Evolutionary conservation across 2,329 filamentous ascomycete genomes (phyloP).

Genomic region (Bipolaris victoriae): DNA sequence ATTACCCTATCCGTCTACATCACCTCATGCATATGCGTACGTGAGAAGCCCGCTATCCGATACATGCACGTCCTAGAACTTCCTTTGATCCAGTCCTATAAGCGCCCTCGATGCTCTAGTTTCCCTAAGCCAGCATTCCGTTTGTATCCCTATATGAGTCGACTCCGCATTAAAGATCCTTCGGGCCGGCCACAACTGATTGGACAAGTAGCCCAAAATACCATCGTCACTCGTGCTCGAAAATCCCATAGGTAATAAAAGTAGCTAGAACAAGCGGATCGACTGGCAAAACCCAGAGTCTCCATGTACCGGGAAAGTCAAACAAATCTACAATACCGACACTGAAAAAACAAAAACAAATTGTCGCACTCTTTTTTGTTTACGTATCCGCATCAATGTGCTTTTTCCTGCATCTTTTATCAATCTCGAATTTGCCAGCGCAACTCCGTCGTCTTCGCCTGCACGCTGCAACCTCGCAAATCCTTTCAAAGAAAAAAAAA

Average conservation of each 20-base stretch:
- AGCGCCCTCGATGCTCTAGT: background rate
- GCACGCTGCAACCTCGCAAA: background rate
- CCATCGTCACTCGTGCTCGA: background rate
- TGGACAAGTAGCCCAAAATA: background rate
- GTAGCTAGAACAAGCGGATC: background rate
- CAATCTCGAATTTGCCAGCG: too few species aligned
- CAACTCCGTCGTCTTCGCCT: background rate
- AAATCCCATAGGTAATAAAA: background rate
- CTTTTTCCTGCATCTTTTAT: background rate
- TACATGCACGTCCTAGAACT: background rate
- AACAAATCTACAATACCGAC: background rate
- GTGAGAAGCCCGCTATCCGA: background rate
- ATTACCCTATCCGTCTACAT: background rate
- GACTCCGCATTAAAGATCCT: conserved; percentile 9
- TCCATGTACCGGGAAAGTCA: background rate
- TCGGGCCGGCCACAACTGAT: conserved; percentile 5
- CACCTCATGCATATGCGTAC: background rate
- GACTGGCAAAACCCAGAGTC: background rate
- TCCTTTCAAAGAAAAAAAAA: too few species aligned
- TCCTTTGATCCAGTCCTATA: conserved; percentile 11
- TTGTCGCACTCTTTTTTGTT: background rate
- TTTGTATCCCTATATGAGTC: background rate
- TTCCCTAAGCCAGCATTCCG: background rate
- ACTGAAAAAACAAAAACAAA: background rate
- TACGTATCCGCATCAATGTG: too few species aligned